Base-by-base conservation (phyloP, 352 stramenopile genomes). In the Stramenopiles sp. region DNA sequence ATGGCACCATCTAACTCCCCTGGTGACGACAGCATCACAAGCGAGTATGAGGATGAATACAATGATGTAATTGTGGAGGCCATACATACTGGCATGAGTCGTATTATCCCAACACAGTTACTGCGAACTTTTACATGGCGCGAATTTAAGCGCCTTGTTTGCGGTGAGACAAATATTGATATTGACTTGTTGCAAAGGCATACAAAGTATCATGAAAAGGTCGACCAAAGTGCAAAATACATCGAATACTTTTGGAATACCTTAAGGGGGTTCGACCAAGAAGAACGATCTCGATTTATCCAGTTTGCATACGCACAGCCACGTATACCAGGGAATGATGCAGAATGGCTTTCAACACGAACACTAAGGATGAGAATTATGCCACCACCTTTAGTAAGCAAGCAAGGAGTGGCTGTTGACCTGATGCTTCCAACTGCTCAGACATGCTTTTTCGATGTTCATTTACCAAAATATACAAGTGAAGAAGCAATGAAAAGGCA, bases 181-280 rank as follows among this genome's bases (percentile, higher is more conserved):
- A 78, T 78, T 14, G 71, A 78, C 4, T 78, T 78, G 22, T 78
- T 78, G 14, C 4, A 78, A 33, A 4, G 71, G 71, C 71, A 78
- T 78, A 78, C 71, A 31, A 14, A 78, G 71, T 78, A 78, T 78
- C 22, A 4, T 78, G 71, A 14, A 78, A 78, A 14, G 30, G 71
- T 14, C 1, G 22, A 78, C 4, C 4, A 78, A 14, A 8, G 14
- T 33, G 4, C 71, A 31, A 4, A 14, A 78, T 71, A 71, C 55
- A 78, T 78, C 30, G 31, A 4, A 78, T 78, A 14, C 8, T 78
- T 78, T 14, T 78, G 71, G 71, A 33, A 78, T 14, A 14, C 4
- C 22, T 33, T 78, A 33, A 14, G 14, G 8, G 4, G 4, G 31
- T 78, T 14, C 14, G 4, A 4, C 8, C 4, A 78, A 14, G 71